Percentiles rank a stretch among this genome's conserved stretches.
These are phyloP conservation scores for Moelleriella libera DNA, from an alignment of 2,329 filamentous ascomycete genomes.

Conservation along the genomic window DNA sequence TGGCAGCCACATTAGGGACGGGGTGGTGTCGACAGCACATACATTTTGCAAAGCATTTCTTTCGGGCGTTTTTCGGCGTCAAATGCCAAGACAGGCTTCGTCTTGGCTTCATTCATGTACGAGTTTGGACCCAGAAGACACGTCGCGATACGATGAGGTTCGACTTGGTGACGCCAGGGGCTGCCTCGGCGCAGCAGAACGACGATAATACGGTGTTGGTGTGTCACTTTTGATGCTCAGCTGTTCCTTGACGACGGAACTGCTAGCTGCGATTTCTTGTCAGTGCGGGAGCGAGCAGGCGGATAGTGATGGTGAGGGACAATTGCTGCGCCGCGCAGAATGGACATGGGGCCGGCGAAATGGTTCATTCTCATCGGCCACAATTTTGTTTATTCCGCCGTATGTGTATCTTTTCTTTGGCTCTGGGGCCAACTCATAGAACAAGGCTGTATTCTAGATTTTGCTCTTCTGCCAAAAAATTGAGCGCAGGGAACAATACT, in stretches of 20 bases:
- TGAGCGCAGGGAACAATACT: no score
- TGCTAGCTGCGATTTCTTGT: no score
- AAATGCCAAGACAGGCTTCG: background rate
- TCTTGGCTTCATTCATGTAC: background rate
- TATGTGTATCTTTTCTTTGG: background rate
- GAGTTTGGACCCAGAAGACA: background rate
- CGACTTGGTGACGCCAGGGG: no score
- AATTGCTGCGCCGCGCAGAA: no score
- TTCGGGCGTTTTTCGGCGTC: background rate
- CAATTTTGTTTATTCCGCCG: background rate
- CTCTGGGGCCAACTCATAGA: background rate
- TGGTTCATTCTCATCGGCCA: background rate
- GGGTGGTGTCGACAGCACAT: background rate
- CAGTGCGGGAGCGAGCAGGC: no score
- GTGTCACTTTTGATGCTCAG: no score
- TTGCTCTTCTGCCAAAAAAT: background rate
- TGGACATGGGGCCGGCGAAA: background rate
- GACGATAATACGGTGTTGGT: no score
- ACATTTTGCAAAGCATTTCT: constrained; percentile 1
- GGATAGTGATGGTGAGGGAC: background rate
- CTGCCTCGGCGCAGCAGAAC: no score
- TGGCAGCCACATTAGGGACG: background rate
- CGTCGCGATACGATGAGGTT: background rate
- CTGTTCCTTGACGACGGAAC: no score
- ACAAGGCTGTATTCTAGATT: background rate